Base-by-base conservation (phyloP, 2,329 filamentous ascomycete genomes). In the Xylaria sp. region DNA sequence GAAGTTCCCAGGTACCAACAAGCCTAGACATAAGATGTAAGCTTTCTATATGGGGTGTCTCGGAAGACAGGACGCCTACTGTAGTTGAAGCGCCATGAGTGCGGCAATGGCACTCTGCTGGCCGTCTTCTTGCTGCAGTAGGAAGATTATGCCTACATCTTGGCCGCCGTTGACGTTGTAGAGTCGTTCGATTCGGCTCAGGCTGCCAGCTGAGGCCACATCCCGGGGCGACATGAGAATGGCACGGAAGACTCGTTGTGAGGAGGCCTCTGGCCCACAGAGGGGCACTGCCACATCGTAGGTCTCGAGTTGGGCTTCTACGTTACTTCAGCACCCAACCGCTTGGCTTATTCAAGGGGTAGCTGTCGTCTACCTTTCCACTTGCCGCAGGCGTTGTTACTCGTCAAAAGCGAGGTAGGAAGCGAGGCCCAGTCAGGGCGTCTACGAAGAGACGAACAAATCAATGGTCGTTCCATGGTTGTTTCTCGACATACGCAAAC, bases 201-300 rank as follows among this genome's bases (percentile, higher is more conserved):
- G 65, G 16, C 68, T 72, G 1, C 65, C 62, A 2, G 66, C 52
- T n/a, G 67, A 63, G 7, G 68, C 70, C 8, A 76, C 63, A 11
- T 81, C 76, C 10, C 50, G 59, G 2, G 75, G 62, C 1, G 76
- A 74, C 39, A 82, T 65, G 4, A 81, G 74, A 11, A 80, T 62
- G 30, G 75, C 71, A 23, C 73, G 74, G 52, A 79, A 73, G 5
- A 69, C 56, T 8, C 66, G 61, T 18, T 54, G 61, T 19, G 65
- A 50, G 11, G 59, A 51, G 13, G 49, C 58, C 8, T 49, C 8
- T 18, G 61, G 35, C 7, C 62, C 42, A 7, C 51, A 54, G 18
- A 79, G 57, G 3, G 71, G 70, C 44, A 83, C 71, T 11, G 76
- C 76, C 35, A 82, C 65, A 62, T 83, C 81, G 62, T 82, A 76